Percentiles rank a stretch among this genome's conserved stretches.
These are phyloP conservation scores for Hanseniaspora taiwanica DNA, from an alignment of 805 yeast species.

Conservation along the genomic window DNA sequence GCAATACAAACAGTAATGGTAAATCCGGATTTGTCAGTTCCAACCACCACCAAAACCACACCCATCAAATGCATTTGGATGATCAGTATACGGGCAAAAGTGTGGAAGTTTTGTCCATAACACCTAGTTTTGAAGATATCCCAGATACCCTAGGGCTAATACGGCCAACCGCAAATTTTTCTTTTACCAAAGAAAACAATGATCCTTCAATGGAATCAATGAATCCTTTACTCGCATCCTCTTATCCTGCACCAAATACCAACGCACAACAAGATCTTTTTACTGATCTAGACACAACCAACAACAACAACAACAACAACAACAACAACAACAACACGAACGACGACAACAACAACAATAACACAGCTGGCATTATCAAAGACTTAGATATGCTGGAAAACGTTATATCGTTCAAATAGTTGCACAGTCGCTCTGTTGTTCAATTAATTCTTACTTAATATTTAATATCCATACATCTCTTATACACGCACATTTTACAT, in stretches of 20 bases:
- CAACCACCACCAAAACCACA: neutral
- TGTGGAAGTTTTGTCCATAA: conserved; percentile 28
- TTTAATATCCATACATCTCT: too few species aligned
- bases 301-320: too few species aligned
- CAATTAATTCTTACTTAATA: too few species aligned
- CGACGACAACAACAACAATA: neutral
- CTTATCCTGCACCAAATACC: too few species aligned
- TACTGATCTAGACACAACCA: too few species aligned
- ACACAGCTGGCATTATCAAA: neutral
- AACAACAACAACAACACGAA: neutral
- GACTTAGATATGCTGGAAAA: neutral
- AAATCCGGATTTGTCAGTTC: too few species aligned
- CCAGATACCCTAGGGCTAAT: conserved; percentile 17
- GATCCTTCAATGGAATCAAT: neutral
- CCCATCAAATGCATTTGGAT: conserved; percentile 3
- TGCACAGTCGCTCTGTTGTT: too few species aligned
- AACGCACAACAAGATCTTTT: too few species aligned
- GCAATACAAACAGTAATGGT: neutral
- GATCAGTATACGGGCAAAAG: conserved; percentile 12
- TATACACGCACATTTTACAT: too few species aligned
- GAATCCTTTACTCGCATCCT: too few species aligned
- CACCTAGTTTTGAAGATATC: conserved; percentile 30
- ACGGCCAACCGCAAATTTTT: conserved; percentile 4
- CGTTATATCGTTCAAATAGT: neutral
- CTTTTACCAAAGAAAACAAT: conserved; percentile 6